Evolutionary conservation across 306 rosid genomes (phyloP), one percentile per base, ranked within the genome.

Genomic region (Castanea sativa): DNA sequence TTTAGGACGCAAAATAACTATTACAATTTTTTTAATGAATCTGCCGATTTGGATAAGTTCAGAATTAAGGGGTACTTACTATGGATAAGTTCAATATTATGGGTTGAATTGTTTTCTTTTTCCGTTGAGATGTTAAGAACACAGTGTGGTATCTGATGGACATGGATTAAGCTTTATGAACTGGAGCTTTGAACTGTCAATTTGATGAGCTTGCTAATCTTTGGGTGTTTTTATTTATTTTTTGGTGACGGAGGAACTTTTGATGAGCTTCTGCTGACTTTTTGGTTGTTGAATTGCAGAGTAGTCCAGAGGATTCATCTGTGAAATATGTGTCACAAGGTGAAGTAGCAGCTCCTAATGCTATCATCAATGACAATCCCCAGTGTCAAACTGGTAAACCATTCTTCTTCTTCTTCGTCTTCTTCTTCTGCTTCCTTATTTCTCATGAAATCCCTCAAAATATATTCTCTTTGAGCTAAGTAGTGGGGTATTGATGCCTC

Each of bases 211-310:
- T 43, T 29, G 38, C 38, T 63, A 4, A 63, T 63, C 6, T 16
- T 2, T 13, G 8, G 12, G n/a, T 35, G 56, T 76, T 63, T 11
- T 73, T 23, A 41, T 41, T 41, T 41, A 41, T 41, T 41, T 41
- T 41, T 41, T 41, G 3, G 3, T 7, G 45, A 3, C 11, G 45
- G 45, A 41, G 45, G 27, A 67, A 35, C 27, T 73, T 55, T 67
- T 25, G 30, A 11, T 56, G 14, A 41, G 61, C 76, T 16, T 71
- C 71, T 29, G 77, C 73, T 75, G 41, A 33, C 23, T 71, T 79
- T 73, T 75, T 11, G 81, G 56, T 70, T 71, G 38, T 71, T 27
- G 57, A 81, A 79, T 61, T 80, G 87, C 96, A 95, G 99, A 80
- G 76, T 78, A 84, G 76, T 75, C 86, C 78, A 8, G 90, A 82